Evolutionary conservation across 139 green algal species (phyloP).

Genomic region (Yamagishiella unicocca): DNA sequence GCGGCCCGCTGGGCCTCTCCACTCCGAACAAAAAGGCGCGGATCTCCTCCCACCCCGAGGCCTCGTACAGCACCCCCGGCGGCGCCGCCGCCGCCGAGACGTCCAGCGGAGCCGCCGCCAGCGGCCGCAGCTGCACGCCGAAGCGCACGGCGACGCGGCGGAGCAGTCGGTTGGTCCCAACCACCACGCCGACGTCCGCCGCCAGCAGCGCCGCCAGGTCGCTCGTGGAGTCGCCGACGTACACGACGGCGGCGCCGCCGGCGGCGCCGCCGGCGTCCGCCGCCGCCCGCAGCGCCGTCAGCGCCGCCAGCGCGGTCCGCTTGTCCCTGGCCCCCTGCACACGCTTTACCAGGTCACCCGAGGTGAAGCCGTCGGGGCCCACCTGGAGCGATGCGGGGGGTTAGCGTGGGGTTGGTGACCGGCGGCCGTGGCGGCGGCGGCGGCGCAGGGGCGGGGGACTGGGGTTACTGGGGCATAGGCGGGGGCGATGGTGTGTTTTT

Average conservation of each 20-base stretch:
- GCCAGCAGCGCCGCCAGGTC: slow-evolving; percentile 68
- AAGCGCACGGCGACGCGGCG: slow-evolving; percentile 50
- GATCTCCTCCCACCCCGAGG: slow-evolving; percentile 64
- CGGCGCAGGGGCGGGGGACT: neutral
- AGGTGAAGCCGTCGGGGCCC: slow-evolving; percentile 44
- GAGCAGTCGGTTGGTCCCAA: slow-evolving; percentile 73
- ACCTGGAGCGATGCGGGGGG: neutral
- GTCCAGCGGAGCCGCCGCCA: slow-evolving; percentile 53
- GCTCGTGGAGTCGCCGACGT: slow-evolving; percentile 69
- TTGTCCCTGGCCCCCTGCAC: slow-evolving; percentile 78
- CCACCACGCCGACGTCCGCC: slow-evolving; percentile 82
- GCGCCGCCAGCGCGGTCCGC: neutral
- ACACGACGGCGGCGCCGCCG: slow-evolving; percentile 48
- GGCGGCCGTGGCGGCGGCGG: neutral
- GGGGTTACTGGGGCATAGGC: neutral
- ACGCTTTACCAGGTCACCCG: slow-evolving; percentile 59
- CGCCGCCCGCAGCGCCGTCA: neutral
- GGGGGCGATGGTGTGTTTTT: neutral
- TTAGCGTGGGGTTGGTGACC: neutral
- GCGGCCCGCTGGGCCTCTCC: neutral
- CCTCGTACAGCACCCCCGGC: slow-evolving; percentile 30
- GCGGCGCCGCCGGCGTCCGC: neutral
- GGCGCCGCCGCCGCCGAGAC: neutral
- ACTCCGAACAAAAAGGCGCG: slow-evolving; percentile 64
- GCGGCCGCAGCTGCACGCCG: slow-evolving; percentile 56